Conservation (phyloP, 1,284 basidiomycete genomes). For the Boletellus deceptivus region DNA sequence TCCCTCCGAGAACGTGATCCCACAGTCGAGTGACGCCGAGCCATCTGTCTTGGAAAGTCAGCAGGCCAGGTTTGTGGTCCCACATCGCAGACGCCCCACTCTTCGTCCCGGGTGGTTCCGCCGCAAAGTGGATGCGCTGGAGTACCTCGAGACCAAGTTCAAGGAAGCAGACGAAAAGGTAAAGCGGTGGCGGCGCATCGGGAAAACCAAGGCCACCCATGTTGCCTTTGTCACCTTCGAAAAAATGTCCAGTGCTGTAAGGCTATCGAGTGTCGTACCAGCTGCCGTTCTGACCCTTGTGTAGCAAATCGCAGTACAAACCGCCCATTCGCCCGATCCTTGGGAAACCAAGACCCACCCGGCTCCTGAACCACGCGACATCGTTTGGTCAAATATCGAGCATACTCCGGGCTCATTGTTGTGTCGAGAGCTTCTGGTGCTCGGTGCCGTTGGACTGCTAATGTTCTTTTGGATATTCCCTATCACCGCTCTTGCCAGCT, state of each 20-base stretch:
- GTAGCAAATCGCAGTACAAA: slow-evolving; percentile 89
- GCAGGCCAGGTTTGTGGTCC: slow-evolving; percentile 60
- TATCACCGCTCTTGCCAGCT: slow-evolving; percentile 77
- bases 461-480: slow-evolving; percentile 88
- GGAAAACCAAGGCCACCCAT: slow-evolving; percentile 77
- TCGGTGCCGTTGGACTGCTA: slow-evolving; percentile 60
- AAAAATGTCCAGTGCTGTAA: slow-evolving; percentile 86
- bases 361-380: slow-evolving; percentile 94
- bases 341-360: slow-evolving; percentile 65
- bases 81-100: slow-evolving; percentile 69
- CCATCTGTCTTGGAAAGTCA: slow-evolving; percentile 46
- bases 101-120: slow-evolving; percentile 67
- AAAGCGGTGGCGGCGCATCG: slow-evolving; percentile 60
- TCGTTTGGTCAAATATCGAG: slow-evolving; percentile 90
- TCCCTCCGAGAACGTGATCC: slow-evolving; percentile 54
- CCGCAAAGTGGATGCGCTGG: slow-evolving; percentile 79
- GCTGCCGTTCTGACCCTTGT: not conserved
- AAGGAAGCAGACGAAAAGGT: slow-evolving; percentile 77
- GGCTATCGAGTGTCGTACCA: slow-evolving; percentile 22
- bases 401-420: slow-evolving; percentile 57
- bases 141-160: slow-evolving; percentile 79
- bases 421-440: slow-evolving; percentile 67
- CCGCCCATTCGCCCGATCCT: slow-evolving; percentile 73
- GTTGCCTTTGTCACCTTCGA: slow-evolving; percentile 97
- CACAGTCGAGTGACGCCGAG: slow-evolving; percentile 48